Evolutionary conservation across 2,329 filamentous ascomycete species (phyloP).

Genomic region (Fusarium solani-melongenae): DNA sequence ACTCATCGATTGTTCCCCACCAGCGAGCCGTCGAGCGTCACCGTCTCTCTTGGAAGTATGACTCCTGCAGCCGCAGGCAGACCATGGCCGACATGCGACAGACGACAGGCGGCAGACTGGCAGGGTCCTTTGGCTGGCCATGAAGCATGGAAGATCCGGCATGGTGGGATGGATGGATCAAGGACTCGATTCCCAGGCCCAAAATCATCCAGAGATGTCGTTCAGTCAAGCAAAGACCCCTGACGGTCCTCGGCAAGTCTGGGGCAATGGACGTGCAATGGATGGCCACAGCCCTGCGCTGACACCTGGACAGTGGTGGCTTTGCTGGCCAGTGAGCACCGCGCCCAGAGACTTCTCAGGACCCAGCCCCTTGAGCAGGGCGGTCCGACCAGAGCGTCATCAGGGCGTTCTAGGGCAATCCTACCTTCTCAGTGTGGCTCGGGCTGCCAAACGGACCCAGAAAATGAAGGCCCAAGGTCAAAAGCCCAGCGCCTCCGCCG

Average conservation of each 20-base stretch:
- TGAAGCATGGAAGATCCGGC: slow-evolving; percentile 18
- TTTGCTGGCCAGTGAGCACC: slow-evolving; percentile 39
- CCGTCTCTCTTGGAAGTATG: slow-evolving; percentile 42
- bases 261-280: slow-evolving; percentile 29
- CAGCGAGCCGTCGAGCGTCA: slow-evolving; percentile 41
- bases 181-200: slow-evolving; percentile 22
- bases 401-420: slow-evolving; percentile 19
- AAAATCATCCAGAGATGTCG: slow-evolving; percentile 31
- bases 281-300: slow-evolving; percentile 40
- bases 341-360: slow-evolving; percentile 23
- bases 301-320: slow-evolving; percentile 36
- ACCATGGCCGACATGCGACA: slow-evolving; percentile 17
- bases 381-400: slow-evolving; percentile 35
- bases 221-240: slow-evolving; percentile 36
- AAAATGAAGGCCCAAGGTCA: slow-evolving; percentile 34
- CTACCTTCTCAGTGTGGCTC: slow-evolving; percentile 36
- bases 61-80: slow-evolving; percentile 39
- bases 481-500: slow-evolving; percentile 32
- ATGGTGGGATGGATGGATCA: slow-evolving; percentile 34
- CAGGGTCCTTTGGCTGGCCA: slow-evolving; percentile 32
- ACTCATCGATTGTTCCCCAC: slow-evolving; percentile 45
- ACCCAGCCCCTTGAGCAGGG: slow-evolving; percentile 37
- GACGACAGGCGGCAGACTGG: slow-evolving; percentile 14
- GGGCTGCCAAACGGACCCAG: slow-evolving; percentile 33
- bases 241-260: slow-evolving; percentile 37